phyloP scores from a whole-genome alignment of 805 yeast genomes.

The Candida vaughaniae region DNA sequence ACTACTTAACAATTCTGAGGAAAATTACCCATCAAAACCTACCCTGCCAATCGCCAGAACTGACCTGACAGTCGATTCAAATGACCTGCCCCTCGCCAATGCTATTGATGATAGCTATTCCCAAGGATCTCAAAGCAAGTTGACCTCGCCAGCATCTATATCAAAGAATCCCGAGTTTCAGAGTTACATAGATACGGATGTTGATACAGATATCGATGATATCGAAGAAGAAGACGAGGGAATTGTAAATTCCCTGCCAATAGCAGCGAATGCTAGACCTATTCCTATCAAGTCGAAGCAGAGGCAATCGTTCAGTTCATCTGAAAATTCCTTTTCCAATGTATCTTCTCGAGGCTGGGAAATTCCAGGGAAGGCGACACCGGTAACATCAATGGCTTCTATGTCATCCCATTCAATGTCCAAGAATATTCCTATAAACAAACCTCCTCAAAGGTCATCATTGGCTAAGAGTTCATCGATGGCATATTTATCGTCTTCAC shows the following conservation, averaged over 20 bases:
- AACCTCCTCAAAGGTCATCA: conserved; percentile 24
- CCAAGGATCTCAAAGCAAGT: background rate
- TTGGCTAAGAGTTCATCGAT: conserved; percentile 37
- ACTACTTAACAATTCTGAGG: background rate
- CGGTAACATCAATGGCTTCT: conserved; percentile 18
- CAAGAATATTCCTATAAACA: conserved; percentile 11
- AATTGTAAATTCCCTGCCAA: conserved; percentile 2
- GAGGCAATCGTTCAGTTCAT: conserved; percentile 17
- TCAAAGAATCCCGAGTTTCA: background rate
- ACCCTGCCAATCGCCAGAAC: background rate
- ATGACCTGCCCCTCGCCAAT: background rate
- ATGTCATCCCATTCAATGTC: conserved; percentile 6
- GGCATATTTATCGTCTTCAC: conserved; percentile 42
- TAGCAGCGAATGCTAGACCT: conserved; percentile 8
- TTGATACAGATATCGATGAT: conserved; percentile 11
- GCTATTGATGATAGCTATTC: background rate
- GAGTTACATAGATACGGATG: conserved; percentile 4
- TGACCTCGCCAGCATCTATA: background rate
- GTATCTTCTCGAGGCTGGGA: conserved; percentile 48
- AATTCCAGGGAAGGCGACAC: conserved; percentile 38
- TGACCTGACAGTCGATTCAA: background rate
- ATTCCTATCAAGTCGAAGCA: conserved; percentile 16
- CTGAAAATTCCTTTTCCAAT: conserved; percentile 25
- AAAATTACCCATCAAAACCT: background rate
- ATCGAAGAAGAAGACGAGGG: conserved; percentile 8